Percentiles rank a stretch among this genome's conserved stretches.
Conservation (phyloP, 1,284 basidiomycete species). For the Anthracocystis setariae region DNA sequence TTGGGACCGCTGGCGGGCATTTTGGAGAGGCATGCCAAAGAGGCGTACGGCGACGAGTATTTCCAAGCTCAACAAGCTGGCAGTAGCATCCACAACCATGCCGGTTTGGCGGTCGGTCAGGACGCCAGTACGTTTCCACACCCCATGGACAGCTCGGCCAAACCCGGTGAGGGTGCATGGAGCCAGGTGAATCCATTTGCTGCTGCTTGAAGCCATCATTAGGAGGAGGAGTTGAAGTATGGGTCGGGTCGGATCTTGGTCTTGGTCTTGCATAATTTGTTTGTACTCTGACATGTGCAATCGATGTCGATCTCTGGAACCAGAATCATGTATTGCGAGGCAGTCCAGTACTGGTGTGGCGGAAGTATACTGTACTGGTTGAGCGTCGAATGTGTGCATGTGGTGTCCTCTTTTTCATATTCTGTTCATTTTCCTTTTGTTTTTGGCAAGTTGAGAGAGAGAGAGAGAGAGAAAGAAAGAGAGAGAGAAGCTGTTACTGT, state of each 20-base stretch:
- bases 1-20: constrained; percentile 88
- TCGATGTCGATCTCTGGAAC: no score
- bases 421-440: no score
- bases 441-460: no score
- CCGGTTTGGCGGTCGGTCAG: constrained; percentile 2
- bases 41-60: constrained; percentile 58
- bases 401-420: no score
- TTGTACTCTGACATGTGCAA: no score
- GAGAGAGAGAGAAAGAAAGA: no score
- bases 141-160: constrained; percentile 41
- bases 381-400: no score
- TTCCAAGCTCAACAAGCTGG: background rate
- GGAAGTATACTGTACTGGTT: no score
- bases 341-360: no score
- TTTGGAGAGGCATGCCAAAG: constrained; percentile 81
- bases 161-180: constrained; percentile 47
- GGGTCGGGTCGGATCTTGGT: background rate
- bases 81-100: constrained; percentile 7
- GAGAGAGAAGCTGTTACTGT: no score
- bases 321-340: no score
- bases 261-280: no score
- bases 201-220: constrained; percentile 9
- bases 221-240: background rate
- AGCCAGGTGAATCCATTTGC: constrained; percentile 43
- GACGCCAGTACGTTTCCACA: constrained; percentile 16